Percentiles rank a stretch among this genome's conserved stretches.
Evolutionary conservation across 345 rosid species (phyloP).

Genomic region (Eucalyptus leucophloia): DNA sequence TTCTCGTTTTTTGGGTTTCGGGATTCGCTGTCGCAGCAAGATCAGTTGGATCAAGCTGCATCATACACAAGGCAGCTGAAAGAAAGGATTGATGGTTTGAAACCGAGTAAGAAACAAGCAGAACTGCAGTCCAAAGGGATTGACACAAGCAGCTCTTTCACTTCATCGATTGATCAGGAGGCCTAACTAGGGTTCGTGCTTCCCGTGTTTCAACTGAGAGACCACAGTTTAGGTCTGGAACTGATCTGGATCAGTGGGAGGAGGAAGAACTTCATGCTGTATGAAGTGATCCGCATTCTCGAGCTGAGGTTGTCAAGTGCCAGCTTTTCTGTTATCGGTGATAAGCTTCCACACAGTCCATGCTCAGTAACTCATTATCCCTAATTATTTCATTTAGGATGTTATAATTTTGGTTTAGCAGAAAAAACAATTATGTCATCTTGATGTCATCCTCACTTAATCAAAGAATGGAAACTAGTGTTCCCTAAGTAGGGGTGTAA

Average conservation of each 20-base stretch:
- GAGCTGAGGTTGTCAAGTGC: conserved; percentile 38
- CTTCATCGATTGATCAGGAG: neutral
- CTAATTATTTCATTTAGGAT: neutral
- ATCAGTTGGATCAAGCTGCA: conserved; percentile 30
- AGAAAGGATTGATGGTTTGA: conserved; percentile 18
- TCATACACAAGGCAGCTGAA: conserved; percentile 21
- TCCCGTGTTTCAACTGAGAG: conserved; percentile 24
- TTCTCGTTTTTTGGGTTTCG: neutral
- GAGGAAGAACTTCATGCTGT: conserved; percentile 18
- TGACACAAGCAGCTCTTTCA: neutral
- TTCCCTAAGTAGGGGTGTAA: neutral
- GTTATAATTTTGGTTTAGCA: neutral
- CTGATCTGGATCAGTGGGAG: conserved; percentile 15
- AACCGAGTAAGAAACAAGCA: conserved; percentile 17
- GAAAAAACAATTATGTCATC: neutral
- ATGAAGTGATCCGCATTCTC: conserved; percentile 23
- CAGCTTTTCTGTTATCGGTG: conserved; percentile 16
- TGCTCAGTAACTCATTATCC: conserved; percentile 18
- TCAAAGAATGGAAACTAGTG: neutral
- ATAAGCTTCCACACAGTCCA: conserved; percentile 39
- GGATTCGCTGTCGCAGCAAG: conserved; percentile 25
- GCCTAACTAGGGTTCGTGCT: neutral
- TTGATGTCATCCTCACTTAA: neutral
- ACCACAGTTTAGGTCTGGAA: conserved; percentile 22
- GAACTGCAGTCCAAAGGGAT: neutral